These are phyloP conservation scores for Auricularia cornea DNA, from an alignment of 768 basidiomycete species.

Conservation along the genomic window DNA sequence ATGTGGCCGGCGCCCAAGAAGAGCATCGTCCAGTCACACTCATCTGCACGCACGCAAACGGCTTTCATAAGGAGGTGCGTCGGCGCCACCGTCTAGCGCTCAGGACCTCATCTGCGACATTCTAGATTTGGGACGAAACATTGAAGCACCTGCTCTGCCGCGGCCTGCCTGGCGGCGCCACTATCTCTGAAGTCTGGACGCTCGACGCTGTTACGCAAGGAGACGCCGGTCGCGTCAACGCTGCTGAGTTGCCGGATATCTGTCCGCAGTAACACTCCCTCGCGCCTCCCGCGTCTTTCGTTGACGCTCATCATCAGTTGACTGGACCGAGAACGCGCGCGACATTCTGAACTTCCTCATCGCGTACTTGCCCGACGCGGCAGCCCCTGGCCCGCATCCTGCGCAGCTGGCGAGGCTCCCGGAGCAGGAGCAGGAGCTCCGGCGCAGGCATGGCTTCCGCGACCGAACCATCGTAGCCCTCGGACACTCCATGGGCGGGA, in stretches of 20 bases:
- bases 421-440: constrained; percentile 29
- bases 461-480: constrained; percentile 53
- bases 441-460: constrained; percentile 40
- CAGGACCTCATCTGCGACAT: neutral
- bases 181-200: constrained; percentile 68
- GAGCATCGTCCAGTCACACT: constrained; percentile 50
- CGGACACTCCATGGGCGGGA: constrained; percentile 83
- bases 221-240: constrained; percentile 71
- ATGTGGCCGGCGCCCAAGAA: constrained; percentile 6
- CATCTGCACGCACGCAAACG: constrained; percentile 77
- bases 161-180: constrained; percentile 18
- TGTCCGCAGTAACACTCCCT: constrained; percentile 48
- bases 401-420: constrained; percentile 39
- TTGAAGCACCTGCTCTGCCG: constrained; percentile 44
- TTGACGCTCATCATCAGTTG: constrained; percentile 36
- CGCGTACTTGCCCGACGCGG: constrained; percentile 46
- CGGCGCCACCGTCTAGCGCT: neutral
- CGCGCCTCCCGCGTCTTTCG: neutral
- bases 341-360: constrained; percentile 72
- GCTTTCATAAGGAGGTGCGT: constrained; percentile 77
- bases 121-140: constrained; percentile 73
- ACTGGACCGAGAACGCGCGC: constrained; percentile 70
- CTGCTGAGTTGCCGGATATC: constrained; percentile 41
- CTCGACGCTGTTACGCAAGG: constrained; percentile 84
- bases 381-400: constrained; percentile 18